Conservation (phyloP, 176 grass and related monocot species). For the Microstegium vimineum region DNA sequence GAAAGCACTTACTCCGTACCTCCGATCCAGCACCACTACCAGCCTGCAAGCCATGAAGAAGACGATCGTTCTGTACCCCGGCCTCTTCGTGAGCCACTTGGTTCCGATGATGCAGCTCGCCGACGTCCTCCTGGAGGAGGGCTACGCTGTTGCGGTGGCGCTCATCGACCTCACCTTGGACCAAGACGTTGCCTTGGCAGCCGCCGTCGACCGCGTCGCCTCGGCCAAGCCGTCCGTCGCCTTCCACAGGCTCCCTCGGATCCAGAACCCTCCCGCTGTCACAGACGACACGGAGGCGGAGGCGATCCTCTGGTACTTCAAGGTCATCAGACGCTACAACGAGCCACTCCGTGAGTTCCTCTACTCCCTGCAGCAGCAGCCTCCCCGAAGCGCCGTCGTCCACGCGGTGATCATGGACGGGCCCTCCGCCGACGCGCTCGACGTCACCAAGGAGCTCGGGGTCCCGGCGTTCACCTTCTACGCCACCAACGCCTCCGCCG, state of each 20-base stretch:
- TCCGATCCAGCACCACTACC: background rate
- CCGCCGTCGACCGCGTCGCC: conserved; percentile 31
- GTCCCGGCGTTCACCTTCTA: background rate
- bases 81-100: conserved; percentile 29
- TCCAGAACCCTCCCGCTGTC: background rate
- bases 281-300: background rate
- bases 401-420: background rate
- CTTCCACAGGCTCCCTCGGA: conserved; percentile 28
- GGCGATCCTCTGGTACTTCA: background rate
- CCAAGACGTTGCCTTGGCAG: background rate
- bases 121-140: conserved; percentile 13
- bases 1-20: background rate
- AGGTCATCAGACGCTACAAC: conserved; percentile 24
- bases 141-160: conserved; percentile 16
- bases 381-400: background rate
- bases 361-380: background rate
- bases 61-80: conserved; percentile 40
- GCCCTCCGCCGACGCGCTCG: background rate
- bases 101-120: conserved; percentile 26
- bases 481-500: conserved; percentile 3
- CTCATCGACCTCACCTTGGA: conserved; percentile 28
- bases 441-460: conserved; percentile 21
- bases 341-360: conserved; percentile 17
- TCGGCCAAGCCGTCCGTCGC: conserved; percentile 20
- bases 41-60: background rate